A percentile compares a stretch with the other conserved stretches of the same genome.
phyloP scores from a whole-genome alignment of 1,139 yeast species.

The Yamadazyma songkhlaensis region DNA sequence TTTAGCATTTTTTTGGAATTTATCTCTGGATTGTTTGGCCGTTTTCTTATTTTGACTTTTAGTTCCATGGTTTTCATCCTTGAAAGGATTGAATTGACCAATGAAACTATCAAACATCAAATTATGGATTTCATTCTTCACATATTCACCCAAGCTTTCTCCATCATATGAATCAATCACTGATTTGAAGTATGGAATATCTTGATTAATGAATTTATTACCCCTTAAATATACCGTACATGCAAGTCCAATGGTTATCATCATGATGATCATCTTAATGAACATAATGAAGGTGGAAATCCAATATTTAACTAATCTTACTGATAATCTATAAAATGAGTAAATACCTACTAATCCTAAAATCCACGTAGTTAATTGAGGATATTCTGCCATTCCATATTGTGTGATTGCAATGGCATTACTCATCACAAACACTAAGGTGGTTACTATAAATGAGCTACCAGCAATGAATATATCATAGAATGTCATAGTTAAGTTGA shows the following conservation, averaged over 20 bases:
- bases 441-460: constrained; percentile 5
- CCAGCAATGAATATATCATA: constrained; percentile 1
- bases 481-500: not conserved
- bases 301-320: constrained; percentile 19
- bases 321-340: constrained; percentile 9
- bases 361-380: constrained; percentile 7
- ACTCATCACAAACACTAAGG: constrained; percentile 10
- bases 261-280: constrained; percentile 18
- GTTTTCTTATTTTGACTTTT: constrained; percentile 3
- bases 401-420: constrained; percentile 8
- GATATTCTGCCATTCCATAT: constrained; percentile 9
- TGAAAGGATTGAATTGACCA: not conserved
- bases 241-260: constrained; percentile 12
- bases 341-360: constrained; percentile 9
- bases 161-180: constrained; percentile 3
- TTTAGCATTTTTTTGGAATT: constrained; percentile 14
- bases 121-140: constrained; percentile 3
- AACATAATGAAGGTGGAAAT: constrained; percentile 19
- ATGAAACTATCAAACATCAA: constrained; percentile 4
- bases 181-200: constrained; percentile 13
- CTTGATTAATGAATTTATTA: constrained; percentile 18
- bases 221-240: constrained; percentile 20
- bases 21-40: constrained; percentile 4
- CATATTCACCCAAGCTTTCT: constrained; percentile 4
- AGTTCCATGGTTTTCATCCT: not conserved